Evolutionary conservation across 805 yeast genomes (phyloP).

Genomic region (Yamadazyma ubonensis): DNA sequence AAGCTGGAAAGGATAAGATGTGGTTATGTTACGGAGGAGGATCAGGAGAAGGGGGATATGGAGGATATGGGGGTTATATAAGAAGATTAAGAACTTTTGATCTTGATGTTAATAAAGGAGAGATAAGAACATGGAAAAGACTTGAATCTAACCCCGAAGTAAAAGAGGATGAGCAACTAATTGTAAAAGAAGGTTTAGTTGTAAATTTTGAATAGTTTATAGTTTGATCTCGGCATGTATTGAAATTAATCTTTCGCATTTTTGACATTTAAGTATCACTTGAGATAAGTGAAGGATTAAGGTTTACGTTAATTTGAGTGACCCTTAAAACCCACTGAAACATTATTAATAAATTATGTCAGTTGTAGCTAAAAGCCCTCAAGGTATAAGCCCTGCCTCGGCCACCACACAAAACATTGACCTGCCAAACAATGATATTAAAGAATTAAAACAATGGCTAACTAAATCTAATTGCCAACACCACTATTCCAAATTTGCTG

Average conservation of each 20-base stretch:
- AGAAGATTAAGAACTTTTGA: constrained; percentile 76
- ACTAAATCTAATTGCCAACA: constrained; percentile 34
- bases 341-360: not conserved
- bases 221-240: constrained; percentile 3
- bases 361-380: constrained; percentile 4
- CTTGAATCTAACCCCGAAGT: constrained; percentile 47
- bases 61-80: constrained; percentile 87
- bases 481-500: constrained; percentile 32
- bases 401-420: not conserved
- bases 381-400: constrained; percentile 3
- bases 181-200: constrained; percentile 49
- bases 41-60: constrained; percentile 91
- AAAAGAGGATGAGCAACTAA: constrained; percentile 48
- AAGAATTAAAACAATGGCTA: constrained; percentile 38
- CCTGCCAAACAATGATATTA: constrained; percentile 9
- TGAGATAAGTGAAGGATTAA: not conserved
- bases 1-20: constrained; percentile 27
- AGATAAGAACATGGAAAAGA: constrained; percentile 71
- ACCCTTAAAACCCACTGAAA: not conserved
- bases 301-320: not conserved
- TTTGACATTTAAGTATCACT: too few species aligned
- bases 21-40: constrained; percentile 94
- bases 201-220: constrained; percentile 17
- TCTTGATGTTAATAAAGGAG: constrained; percentile 49
- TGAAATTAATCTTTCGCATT: constrained; percentile 3